A percentile compares a stretch with the other conserved stretches of the same genome.
Conservation (phyloP, 2,329 filamentous ascomycete genomes). For the Aspergillus sp. region DNA sequence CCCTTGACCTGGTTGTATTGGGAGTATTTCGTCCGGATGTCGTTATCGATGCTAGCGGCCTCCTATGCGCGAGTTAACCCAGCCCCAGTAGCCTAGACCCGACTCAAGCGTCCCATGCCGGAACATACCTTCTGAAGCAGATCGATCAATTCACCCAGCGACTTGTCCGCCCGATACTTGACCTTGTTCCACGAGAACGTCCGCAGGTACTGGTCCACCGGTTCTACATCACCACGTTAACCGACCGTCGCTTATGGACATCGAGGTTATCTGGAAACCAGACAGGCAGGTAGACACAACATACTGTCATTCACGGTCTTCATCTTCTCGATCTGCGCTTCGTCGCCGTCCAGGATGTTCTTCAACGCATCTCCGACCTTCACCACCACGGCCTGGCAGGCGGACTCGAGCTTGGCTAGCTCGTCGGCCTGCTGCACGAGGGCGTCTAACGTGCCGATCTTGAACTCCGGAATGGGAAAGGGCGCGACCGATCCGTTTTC, state of each 20-base stretch:
- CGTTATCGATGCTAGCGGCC: slow-evolving; percentile 86
- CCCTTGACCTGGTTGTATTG: slow-evolving; percentile 93
- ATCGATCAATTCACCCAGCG: slow-evolving; percentile 82
- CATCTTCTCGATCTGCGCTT: slow-evolving; percentile 78
- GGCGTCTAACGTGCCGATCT: slow-evolving; percentile 93
- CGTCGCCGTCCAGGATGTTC: slow-evolving; percentile 78
- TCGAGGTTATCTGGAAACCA: neutral
- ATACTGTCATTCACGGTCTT: slow-evolving; percentile 93
- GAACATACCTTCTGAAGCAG: slow-evolving; percentile 74
- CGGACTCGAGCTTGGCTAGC: slow-evolving; percentile 78
- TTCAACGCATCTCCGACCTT: slow-evolving; percentile 87
- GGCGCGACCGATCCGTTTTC: slow-evolving; percentile 74
- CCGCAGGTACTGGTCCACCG: slow-evolving; percentile 89
- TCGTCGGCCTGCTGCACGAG: slow-evolving; percentile 96
- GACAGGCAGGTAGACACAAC: slow-evolving; percentile 28
- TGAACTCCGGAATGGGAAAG: slow-evolving; percentile 89
- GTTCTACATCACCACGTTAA: slow-evolving; percentile 58
- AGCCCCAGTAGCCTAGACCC: neutral
- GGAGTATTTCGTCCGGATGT: slow-evolving; percentile 89
- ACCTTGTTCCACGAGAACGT: slow-evolving; percentile 96
- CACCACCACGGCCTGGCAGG: slow-evolving; percentile 76
- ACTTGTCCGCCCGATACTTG: slow-evolving; percentile 91
- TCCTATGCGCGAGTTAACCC: slow-evolving; percentile 57
- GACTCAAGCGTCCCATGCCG: neutral
- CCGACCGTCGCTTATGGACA: slow-evolving; percentile 2